Conservation (phyloP, 192 early-diverging fungal species). For the Linnemannia elongata region DNA sequence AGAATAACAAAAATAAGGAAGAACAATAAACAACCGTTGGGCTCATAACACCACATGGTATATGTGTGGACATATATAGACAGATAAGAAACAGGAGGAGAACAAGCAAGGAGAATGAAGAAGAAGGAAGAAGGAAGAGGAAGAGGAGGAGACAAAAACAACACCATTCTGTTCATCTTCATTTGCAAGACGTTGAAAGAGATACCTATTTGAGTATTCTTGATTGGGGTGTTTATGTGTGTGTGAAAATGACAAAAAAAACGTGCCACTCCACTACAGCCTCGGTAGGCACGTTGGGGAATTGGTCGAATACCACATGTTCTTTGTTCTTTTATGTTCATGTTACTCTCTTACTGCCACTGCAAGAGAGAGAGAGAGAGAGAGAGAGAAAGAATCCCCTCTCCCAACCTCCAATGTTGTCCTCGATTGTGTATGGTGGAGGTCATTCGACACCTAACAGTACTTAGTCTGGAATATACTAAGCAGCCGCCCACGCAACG, state of each 20-base stretch:
- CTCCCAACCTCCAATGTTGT: neutral
- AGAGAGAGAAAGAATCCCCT: neutral
- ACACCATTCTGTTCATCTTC: neutral
- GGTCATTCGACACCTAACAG: neutral
- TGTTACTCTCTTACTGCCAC: neutral
- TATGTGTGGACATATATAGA: neutral
- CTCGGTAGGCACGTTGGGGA: too few species aligned
- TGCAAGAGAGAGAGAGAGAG: neutral
- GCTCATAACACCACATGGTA: conserved; percentile 7
- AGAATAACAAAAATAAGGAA: neutral
- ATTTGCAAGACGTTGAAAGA: too few species aligned
- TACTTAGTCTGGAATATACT: neutral
- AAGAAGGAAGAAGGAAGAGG: neutral
- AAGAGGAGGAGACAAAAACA: neutral
- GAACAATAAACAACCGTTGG: neutral
- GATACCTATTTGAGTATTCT: too few species aligned
- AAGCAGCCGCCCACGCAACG: conserved; percentile 12
- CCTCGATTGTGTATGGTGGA: neutral
- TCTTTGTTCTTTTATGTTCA: too few species aligned
- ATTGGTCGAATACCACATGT: too few species aligned
- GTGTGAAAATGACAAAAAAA: too few species aligned
- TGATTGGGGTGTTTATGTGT: too few species aligned
- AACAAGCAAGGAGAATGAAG: neutral
- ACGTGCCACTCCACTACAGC: too few species aligned
- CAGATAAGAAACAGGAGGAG: neutral